Evolutionary conservation across 1,139 yeast species (phyloP).

Genomic region (Torulaspora pretoriensis): DNA sequence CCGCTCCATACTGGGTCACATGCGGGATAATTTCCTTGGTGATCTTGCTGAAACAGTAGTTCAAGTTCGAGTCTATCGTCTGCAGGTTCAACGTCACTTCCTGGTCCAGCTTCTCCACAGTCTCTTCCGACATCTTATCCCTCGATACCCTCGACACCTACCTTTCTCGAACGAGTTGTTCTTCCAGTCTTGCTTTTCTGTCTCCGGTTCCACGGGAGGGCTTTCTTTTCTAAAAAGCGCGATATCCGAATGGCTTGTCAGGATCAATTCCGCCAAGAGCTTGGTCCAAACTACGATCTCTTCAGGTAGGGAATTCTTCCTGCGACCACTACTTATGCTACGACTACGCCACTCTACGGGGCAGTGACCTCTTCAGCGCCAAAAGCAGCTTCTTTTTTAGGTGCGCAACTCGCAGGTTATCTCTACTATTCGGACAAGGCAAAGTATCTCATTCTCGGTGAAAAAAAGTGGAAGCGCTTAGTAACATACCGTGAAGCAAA

Average conservation of each 20-base stretch:
- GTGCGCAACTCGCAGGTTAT: too few species aligned
- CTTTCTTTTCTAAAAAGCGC: not conserved
- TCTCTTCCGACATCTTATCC: constrained; percentile 9
- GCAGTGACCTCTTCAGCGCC: not conserved
- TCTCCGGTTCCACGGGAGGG: not conserved
- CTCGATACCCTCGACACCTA: not conserved
- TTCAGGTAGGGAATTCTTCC: too few species aligned
- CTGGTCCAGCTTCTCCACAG: constrained; percentile 68
- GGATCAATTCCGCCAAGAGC: too few species aligned
- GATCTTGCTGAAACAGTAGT: constrained; percentile 31
- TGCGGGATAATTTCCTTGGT: constrained; percentile 35
- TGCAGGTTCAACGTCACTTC: constrained; percentile 75
- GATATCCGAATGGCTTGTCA: not conserved
- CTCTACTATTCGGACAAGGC: not conserved
- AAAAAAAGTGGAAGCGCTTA: constrained; percentile 1
- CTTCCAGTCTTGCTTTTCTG: too few species aligned
- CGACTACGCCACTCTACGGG: not conserved
- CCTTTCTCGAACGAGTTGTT: too few species aligned
- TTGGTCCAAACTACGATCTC: too few species aligned
- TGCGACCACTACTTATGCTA: not conserved
- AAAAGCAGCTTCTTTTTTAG: not conserved
- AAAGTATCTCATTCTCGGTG: not conserved
- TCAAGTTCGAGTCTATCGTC: constrained; percentile 59
- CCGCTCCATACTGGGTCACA: constrained; percentile 29
- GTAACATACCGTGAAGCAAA: not conserved